Conservation (phyloP, 108 stramenopile genomes). For the Cyclostephanos tholiformis region DNA sequence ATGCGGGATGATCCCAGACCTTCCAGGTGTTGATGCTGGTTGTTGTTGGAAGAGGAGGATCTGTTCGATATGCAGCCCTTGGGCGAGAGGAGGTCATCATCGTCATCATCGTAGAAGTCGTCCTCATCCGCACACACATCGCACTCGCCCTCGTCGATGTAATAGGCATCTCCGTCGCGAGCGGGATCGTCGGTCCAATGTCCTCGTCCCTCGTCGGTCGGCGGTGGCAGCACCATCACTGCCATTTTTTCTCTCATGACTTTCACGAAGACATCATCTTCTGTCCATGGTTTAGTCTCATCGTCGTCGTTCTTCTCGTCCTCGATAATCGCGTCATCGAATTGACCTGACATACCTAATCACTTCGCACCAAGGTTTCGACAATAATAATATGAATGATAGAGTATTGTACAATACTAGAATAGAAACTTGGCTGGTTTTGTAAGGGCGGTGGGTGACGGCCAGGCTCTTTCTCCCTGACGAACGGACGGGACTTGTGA, state of each 20-base stretch:
- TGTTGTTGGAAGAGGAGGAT: constrained; percentile 3
- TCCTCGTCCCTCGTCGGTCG: constrained; percentile 3
- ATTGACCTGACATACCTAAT: constrained; percentile 36
- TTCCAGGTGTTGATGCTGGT: constrained; percentile 13
- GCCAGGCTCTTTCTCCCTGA: too few relatives aligned
- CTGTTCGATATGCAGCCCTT: constrained; percentile 13
- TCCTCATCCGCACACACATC: constrained; percentile 52
- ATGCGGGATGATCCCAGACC: constrained; percentile 51
- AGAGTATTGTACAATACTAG: too few relatives aligned
- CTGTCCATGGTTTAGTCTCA: neutral
- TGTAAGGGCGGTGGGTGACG: too few relatives aligned
- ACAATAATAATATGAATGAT: too few relatives aligned
- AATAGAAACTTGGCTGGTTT: too few relatives aligned
- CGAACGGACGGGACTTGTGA: too few relatives aligned
- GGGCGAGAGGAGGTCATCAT: constrained; percentile 4
- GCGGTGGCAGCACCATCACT: constrained; percentile 9
- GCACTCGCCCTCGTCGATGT: constrained; percentile 26
- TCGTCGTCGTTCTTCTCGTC: constrained; percentile 15
- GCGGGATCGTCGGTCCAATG: neutral
- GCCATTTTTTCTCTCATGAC: constrained; percentile 41
- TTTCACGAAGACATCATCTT: constrained; percentile 31
- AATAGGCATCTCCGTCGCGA: constrained; percentile 16
- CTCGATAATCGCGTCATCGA: constrained; percentile 57
- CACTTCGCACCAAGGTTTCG: neutral
- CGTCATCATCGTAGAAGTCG: constrained; percentile 48